These are phyloP conservation scores for Dipteronia sinensis DNA, from an alignment of 345 rosid species.

Conservation along the genomic window DNA sequence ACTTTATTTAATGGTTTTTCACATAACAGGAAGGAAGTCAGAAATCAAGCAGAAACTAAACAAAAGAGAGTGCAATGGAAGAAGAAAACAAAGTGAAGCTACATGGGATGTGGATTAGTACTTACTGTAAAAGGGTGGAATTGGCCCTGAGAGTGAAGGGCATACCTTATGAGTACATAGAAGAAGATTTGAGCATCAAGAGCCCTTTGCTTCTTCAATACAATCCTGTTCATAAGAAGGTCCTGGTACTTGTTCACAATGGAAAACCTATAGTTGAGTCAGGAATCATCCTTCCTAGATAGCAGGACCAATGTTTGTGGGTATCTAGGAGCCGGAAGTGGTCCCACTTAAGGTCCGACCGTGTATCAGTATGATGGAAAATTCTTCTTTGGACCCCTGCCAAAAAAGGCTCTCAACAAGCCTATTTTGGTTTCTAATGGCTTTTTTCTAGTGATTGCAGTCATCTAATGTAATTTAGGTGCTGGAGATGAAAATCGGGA, in stretches of 20 bases:
- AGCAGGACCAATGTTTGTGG: no score
- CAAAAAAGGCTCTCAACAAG: no score
- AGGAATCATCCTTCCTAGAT: slow-evolving; percentile 31
- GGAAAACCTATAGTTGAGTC: slow-evolving; percentile 52
- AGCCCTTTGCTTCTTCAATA: slow-evolving; percentile 33
- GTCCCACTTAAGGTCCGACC: no score
- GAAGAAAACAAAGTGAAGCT: slow-evolving; percentile 41
- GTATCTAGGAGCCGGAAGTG: no score
- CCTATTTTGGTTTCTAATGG: no score
- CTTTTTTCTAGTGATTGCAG: no score
- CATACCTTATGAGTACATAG: slow-evolving; percentile 40
- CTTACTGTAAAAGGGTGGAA: slow-evolving; percentile 40
- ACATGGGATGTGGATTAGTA: slow-evolving; percentile 36
- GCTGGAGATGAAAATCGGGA: no score
- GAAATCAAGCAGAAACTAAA: neutral
- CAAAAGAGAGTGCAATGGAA: slow-evolving; percentile 18
- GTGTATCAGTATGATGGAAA: no score
- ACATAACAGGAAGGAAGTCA: neutral
- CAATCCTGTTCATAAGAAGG: slow-evolving; percentile 48
- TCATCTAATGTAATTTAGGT: no score
- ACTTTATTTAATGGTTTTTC: neutral
- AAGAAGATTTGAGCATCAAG: slow-evolving; percentile 50
- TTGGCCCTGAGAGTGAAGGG: slow-evolving; percentile 48
- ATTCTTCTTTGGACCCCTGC: no score
- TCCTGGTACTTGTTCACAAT: slow-evolving; percentile 51